phyloP scores from a whole-genome alignment of 495 filamentous ascomycete genomes.

The Hypoxylon cercidicola region DNA sequence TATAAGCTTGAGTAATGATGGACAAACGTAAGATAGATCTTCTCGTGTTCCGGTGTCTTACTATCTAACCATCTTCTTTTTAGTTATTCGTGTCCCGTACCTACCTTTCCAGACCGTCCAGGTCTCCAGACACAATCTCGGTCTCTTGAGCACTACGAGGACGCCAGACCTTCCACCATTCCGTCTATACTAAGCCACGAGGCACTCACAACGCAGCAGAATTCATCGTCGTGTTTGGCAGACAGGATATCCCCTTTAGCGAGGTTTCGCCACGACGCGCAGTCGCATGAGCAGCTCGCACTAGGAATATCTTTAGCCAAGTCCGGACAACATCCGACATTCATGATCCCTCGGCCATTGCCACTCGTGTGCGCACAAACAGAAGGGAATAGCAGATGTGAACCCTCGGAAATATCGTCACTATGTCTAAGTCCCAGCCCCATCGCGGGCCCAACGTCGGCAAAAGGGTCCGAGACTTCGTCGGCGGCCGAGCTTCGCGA shows the following conservation, averaged over 20 bases:
- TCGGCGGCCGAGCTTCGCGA: conserved; percentile 16
- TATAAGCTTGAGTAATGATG: conserved; percentile 26
- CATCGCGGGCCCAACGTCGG: neutral
- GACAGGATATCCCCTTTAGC: conserved; percentile 8
- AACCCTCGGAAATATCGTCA: conserved; percentile 12
- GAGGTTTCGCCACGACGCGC: conserved; percentile 19
- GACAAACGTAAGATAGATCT: conserved; percentile 25
- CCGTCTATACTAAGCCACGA: neutral
- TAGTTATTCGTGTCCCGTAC: conserved; percentile 26
- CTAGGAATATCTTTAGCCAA: conserved; percentile 9
- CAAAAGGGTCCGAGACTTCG: conserved; percentile 3
- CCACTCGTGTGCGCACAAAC: neutral
- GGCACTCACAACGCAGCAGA: conserved; percentile 9
- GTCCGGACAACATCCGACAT: neutral
- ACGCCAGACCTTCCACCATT: neutral
- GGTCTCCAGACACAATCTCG: neutral
- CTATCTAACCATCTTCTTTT: neutral
- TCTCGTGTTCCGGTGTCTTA: neutral
- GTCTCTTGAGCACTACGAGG: neutral
- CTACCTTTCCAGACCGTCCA: conserved; percentile 6
- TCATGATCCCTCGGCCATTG: neutral
- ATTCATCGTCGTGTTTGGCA: neutral
- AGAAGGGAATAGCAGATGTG: neutral
- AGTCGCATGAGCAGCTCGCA: conserved; percentile 22
- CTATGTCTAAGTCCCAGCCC: conserved; percentile 10